Evolutionary conservation across 805 yeast genomes (phyloP).

Genomic region (Zygosaccharomyces bailii): DNA sequence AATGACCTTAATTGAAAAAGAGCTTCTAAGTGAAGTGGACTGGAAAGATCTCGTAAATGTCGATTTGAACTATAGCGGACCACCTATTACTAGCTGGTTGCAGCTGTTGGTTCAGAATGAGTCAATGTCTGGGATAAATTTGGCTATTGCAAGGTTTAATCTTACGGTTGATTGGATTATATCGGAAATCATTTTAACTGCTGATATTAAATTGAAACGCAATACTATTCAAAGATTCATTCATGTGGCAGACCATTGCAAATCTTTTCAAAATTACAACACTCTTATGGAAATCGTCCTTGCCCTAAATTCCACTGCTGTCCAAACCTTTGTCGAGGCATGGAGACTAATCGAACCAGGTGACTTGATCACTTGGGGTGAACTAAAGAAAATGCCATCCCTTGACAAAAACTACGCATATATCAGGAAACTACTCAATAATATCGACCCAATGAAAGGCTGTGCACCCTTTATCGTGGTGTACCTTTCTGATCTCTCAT

Average conservation of each 20-base stretch:
- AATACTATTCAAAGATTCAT: conserved; percentile 79
- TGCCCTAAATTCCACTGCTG: conserved; percentile 67
- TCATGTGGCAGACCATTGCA: conserved; percentile 77
- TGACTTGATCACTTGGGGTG: conserved; percentile 63
- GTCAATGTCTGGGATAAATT: conserved; percentile 66
- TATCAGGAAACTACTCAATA: conserved; percentile 48
- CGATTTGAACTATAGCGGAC: conserved; percentile 63
- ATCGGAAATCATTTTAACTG: conserved; percentile 78
- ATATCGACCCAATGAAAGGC: conserved; percentile 64
- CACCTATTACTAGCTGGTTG: conserved; percentile 80
- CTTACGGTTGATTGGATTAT: conserved; percentile 88
- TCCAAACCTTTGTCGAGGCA: conserved; percentile 59
- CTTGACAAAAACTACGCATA: conserved; percentile 70
- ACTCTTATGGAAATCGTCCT: conserved; percentile 83
- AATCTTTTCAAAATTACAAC: conserved; percentile 71
- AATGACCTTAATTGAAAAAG: conserved; percentile 81
- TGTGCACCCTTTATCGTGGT: conserved; percentile 89
- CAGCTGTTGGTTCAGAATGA: conserved; percentile 60
- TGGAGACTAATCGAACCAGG: conserved; percentile 74
- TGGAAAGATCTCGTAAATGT: conserved; percentile 86
- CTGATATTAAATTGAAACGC: conserved; percentile 54
- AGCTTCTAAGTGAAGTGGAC: conserved; percentile 77
- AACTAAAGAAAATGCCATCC: conserved; percentile 66
- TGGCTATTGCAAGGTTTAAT: conserved; percentile 82
- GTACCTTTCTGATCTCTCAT: conserved; percentile 75